These are phyloP conservation scores for Mycena olivaceomarginata DNA, from an alignment of 768 basidiomycete genomes.

Conservation along the genomic window DNA sequence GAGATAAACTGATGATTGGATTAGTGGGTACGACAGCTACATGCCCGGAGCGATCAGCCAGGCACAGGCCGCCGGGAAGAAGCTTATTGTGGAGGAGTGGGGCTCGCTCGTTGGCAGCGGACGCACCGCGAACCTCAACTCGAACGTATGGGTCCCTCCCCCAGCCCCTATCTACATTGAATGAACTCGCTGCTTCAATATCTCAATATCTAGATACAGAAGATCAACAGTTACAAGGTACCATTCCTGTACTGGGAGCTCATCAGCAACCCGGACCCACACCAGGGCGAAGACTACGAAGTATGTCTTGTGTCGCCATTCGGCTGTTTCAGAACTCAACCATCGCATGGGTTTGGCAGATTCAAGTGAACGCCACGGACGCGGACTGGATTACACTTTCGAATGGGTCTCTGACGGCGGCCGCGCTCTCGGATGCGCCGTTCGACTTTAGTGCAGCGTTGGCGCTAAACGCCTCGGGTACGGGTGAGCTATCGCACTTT, in stretches of 20 bases:
- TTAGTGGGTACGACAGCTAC: conserved; percentile 12
- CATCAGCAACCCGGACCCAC: conserved; percentile 58
- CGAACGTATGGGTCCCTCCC: not conserved
- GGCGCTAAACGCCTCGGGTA: conserved; percentile 23
- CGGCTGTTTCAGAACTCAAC: not conserved
- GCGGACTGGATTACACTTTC: not conserved
- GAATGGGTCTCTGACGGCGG: not conserved
- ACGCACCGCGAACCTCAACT: conserved; percentile 55
- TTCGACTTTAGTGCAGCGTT: conserved; percentile 49
- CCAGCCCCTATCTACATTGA: conserved; percentile 37
- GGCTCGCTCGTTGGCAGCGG: conserved; percentile 51
- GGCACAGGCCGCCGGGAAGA: conserved; percentile 57
- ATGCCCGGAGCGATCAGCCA: conserved; percentile 48
- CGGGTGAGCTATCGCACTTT: not conserved
- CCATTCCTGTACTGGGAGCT: conserved; percentile 62
- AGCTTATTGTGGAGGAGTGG: conserved; percentile 61
- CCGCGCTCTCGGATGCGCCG: conserved; percentile 25
- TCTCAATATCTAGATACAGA: conserved; percentile 27
- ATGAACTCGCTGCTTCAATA: conserved; percentile 3
- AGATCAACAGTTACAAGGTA: conserved; percentile 57
- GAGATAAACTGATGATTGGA: conserved; percentile 2
- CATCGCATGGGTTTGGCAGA: not conserved
- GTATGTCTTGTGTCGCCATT: conserved; percentile 19
- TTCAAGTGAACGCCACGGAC: conserved; percentile 7
- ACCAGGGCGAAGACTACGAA: conserved; percentile 53